Conservation (phyloP, 257 asterid genomes). For the Fraxinus anomala region DNA sequence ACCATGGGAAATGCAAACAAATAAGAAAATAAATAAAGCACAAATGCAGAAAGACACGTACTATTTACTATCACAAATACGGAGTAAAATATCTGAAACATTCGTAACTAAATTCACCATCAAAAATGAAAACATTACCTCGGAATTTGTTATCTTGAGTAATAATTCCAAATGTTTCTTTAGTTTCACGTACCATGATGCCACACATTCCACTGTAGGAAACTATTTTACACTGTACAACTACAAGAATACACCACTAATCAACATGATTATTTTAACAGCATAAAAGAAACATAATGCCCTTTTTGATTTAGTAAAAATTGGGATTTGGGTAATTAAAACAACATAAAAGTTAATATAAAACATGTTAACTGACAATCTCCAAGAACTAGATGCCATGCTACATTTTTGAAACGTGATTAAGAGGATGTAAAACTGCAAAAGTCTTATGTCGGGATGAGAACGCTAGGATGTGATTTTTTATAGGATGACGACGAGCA, state of each 20-base stretch:
- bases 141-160: conserved; percentile 71
- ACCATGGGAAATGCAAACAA: neutral
- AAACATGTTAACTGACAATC: neutral
- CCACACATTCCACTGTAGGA: conserved; percentile 63
- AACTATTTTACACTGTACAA: conserved; percentile 62
- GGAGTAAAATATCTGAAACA: neutral
- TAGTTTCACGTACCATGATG: conserved; percentile 82
- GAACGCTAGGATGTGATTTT: neutral
- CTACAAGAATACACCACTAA: conserved; percentile 39
- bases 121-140: conserved; percentile 45
- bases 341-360: neutral
- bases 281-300: neutral
- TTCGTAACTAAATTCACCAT: neutral
- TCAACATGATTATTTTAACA: neutral
- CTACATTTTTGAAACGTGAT: neutral
- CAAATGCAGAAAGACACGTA: neutral
- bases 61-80: neutral
- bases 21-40: neutral
- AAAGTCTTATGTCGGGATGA: neutral
- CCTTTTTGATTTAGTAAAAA: neutral
- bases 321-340: neutral
- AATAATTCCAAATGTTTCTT: conserved; percentile 85
- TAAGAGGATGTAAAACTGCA: neutral
- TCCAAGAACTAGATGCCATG: neutral
- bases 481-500: neutral